Percentiles rank a stretch among this genome's conserved stretches.
These are phyloP conservation scores for Metroxylon sagu DNA, from an alignment of 176 grass and related monocot species.

Conservation along the genomic window DNA sequence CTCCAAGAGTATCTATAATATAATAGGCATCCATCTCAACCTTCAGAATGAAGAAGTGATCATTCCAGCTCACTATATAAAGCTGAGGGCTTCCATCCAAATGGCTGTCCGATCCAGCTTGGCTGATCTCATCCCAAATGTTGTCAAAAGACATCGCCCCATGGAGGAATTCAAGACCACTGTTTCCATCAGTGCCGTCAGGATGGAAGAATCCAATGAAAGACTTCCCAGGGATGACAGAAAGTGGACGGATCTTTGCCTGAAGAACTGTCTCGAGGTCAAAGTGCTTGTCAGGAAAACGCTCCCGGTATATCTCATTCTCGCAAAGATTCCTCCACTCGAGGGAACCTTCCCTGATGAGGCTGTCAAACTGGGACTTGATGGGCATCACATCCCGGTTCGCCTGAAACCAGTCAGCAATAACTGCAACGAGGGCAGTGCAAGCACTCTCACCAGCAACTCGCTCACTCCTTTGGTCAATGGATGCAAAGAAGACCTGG, in stretches of 20 bases:
- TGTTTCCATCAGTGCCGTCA: constrained; percentile 42
- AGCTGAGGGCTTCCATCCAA: constrained; percentile 33
- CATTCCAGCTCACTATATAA: constrained; percentile 96
- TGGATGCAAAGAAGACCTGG: constrained; percentile 84
- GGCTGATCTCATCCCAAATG: constrained; percentile 91
- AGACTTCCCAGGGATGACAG: constrained; percentile 53
- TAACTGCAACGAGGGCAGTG: constrained; percentile 75
- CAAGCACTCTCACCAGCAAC: constrained; percentile 92
- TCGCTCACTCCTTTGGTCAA: constrained; percentile 84
- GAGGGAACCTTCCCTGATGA: constrained; percentile 86
- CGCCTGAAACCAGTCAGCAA: constrained; percentile 81
- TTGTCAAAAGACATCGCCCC: constrained; percentile 85
- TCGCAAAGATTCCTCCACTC: constrained; percentile 93
- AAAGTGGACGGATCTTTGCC: constrained; percentile 60
- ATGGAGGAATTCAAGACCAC: constrained; percentile 70
- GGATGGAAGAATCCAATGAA: constrained; percentile 96
- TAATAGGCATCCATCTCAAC: constrained; percentile 60
- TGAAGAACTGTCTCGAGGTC: constrained; percentile 91
- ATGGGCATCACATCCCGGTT: constrained; percentile 76
- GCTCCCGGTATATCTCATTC: constrained; percentile 55
- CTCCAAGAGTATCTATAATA: constrained; percentile 86
- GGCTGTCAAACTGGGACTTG: constrained; percentile 72
- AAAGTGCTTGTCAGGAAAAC: constrained; percentile 86
- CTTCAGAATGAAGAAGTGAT: constrained; percentile 89
- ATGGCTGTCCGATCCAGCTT: constrained; percentile 20